Base-by-base conservation (phyloP, 176 grass and related monocot genomes). In the Alloteropsis semialata region DNA sequence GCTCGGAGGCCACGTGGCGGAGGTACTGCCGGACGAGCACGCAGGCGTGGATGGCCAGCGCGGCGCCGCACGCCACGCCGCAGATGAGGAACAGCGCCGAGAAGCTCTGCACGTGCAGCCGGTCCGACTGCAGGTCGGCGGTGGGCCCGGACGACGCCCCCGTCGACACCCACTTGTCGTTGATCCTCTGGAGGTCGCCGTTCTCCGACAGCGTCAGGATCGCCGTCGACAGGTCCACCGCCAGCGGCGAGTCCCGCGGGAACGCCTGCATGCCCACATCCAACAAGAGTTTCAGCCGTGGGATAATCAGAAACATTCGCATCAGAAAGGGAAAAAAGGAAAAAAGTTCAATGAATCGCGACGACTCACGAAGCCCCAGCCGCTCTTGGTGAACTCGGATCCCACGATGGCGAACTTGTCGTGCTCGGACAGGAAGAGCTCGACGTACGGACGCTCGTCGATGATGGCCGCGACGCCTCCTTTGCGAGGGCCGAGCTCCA, bases 351-450 rank as follows among this genome's bases (percentile, higher is more conserved):
- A n/a, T 13, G 27, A n/a, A 38, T 16, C 22, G 16, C 10, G 46
- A 88, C 49, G 27, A 88, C 94, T 87, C 77, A 97, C 94, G 76
- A 97, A 97, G 6, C 91, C 94, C 94, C 89, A 97, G 79, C 94
- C 91, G 50, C 87, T 88, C 34, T 86, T 97, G 69, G 89, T 97
- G 74, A 97, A 97, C 69, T 94, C 87, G 13, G 82, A 81, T 8
- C 94, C 94, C n/a, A 97, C 94, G 48, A 92, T 69, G 0, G 87
- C 80, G 36, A 87, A 90, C 42, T 81, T 92, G 46, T 39, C 51
- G 22, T 97, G 57, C 62, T 61, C 53, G 2, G 80, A 33, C 54
- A 97, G 32, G 69, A 97, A 97, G 59, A 94, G 57, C 10, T 94
- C 84, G 24, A 97, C 10, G 56, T 94, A 97, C 3, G 89, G 82